Evolutionary conservation across 371 early-diverging fungal genomes (phyloP).

Genomic region (Funneliformis caledonium): DNA sequence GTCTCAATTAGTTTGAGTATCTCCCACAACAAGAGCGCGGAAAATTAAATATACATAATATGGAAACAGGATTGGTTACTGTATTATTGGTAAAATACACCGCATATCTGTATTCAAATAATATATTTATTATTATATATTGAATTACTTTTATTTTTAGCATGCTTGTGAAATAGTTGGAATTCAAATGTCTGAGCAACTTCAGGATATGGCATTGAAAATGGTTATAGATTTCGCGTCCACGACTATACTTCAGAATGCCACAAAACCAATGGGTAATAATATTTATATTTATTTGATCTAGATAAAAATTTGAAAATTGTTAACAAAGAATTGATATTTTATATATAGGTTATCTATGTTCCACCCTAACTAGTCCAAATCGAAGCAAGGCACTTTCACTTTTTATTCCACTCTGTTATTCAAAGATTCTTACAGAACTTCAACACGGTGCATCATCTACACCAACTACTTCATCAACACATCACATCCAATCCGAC

Average conservation of each 20-base stretch:
- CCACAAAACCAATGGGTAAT: conserved; percentile 66
- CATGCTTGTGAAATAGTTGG: conserved; percentile 43
- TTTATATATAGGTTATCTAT: conserved; percentile 50
- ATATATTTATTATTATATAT: conserved; percentile 1
- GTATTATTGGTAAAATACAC: conserved; percentile 32
- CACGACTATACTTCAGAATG: conserved; percentile 68
- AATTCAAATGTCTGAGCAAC: conserved; percentile 60
- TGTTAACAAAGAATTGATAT: neutral
- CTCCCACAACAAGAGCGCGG: conserved; percentile 66
- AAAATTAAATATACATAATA: conserved; percentile 40
- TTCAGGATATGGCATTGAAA: conserved; percentile 66
- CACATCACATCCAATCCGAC: conserved; percentile 67
- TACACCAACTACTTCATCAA: conserved; percentile 56
- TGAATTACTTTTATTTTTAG: neutral
- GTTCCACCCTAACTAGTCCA: conserved; percentile 52
- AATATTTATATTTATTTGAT: conserved; percentile 30
- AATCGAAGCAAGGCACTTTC: conserved; percentile 61
- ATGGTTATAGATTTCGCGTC: conserved; percentile 66
- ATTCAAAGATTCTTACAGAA: conserved; percentile 64
- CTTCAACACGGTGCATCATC: conserved; percentile 74
- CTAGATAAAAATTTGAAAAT: neutral
- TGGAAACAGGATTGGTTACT: conserved; percentile 39
- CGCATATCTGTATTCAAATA: neutral
- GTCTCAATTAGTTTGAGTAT: conserved; percentile 67
- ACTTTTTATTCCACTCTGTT: conserved; percentile 65